Percentiles rank a stretch among this genome's conserved stretches.
Conservation (phyloP, 306 rosid species). For the Inga oerstediana region DNA sequence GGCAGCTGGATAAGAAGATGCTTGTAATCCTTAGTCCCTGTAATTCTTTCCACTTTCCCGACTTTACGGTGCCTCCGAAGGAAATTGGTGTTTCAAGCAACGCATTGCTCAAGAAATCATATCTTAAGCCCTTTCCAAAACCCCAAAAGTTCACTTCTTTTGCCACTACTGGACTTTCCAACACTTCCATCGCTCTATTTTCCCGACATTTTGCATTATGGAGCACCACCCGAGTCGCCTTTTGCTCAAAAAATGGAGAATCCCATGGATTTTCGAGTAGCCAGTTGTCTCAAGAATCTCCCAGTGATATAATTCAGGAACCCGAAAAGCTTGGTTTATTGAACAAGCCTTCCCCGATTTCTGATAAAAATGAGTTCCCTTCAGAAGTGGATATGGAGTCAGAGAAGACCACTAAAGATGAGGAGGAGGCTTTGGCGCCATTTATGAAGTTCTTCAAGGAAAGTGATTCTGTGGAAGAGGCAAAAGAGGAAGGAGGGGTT, state of each 20-base stretch:
- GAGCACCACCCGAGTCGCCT: conserved; percentile 44
- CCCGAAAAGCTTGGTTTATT: conserved; percentile 68
- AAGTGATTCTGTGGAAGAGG: conserved; percentile 46
- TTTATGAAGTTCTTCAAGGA: conserved; percentile 84
- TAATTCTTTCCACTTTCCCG: conserved; percentile 46
- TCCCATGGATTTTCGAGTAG: conserved; percentile 59
- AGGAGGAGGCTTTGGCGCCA: conserved; percentile 82
- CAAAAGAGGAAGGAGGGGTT: conserved; percentile 40
- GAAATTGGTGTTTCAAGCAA: conserved; percentile 27
- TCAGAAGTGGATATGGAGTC: conserved; percentile 47
- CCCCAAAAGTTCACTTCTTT: conserved; percentile 30
- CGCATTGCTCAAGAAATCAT: conserved; percentile 29
- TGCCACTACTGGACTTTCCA: conserved; percentile 22
- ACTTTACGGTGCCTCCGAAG: conserved; percentile 19
- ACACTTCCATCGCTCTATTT: conserved; percentile 32
- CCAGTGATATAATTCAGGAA: conserved; percentile 47
- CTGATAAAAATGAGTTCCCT: conserved; percentile 40
- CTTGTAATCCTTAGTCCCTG: conserved; percentile 51
- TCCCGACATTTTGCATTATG: conserved; percentile 44
- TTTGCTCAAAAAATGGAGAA: conserved; percentile 63
- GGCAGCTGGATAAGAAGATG: conserved; percentile 51
- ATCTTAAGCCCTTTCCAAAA: conserved; percentile 25
- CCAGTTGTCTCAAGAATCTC: conserved; percentile 45
- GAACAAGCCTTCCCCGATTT: conserved; percentile 71
- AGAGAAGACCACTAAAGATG: conserved; percentile 42